A percentile compares a stretch with the other conserved stretches of the same genome.
Evolutionary conservation across 805 yeast genomes (phyloP).

Genomic region (Schizosaccharomyces osmophilus): DNA sequence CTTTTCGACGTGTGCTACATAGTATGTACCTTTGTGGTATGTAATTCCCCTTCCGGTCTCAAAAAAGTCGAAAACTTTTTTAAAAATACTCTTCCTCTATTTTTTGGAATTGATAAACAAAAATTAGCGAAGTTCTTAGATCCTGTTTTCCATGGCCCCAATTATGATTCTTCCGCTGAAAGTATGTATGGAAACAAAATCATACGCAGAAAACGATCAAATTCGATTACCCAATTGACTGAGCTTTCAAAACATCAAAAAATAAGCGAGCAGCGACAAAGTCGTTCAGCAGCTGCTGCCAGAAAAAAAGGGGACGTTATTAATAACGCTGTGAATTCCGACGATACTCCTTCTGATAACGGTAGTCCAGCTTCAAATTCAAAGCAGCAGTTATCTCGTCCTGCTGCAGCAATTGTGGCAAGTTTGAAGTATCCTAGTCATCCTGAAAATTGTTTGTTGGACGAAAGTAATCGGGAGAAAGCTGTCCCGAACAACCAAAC

Average conservation of each 20-base stretch:
- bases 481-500: neutral
- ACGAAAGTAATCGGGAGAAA: slow-evolving; percentile 11
- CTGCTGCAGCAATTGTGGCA: slow-evolving; percentile 16
- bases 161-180: neutral
- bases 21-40: slow-evolving; percentile 43
- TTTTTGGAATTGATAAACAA: neutral
- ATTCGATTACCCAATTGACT: neutral
- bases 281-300: neutral
- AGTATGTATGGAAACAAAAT: neutral
- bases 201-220: neutral
- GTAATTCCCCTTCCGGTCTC: neutral
- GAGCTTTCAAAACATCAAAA: neutral
- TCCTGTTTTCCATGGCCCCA: neutral
- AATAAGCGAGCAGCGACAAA: neutral
- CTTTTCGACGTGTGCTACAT: slow-evolving; percentile 40
- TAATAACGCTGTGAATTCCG: neutral
- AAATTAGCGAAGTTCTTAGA: neutral
- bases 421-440: slow-evolving; percentile 48
- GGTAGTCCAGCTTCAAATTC: neutral
- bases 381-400: neutral
- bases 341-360: neutral
- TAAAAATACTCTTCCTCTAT: neutral
- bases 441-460: slow-evolving; percentile 7
- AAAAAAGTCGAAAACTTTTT: neutral
- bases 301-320: neutral